Conservation (phyloP, 1,284 basidiomycete species). For the Moesziomyces antarcticus region DNA sequence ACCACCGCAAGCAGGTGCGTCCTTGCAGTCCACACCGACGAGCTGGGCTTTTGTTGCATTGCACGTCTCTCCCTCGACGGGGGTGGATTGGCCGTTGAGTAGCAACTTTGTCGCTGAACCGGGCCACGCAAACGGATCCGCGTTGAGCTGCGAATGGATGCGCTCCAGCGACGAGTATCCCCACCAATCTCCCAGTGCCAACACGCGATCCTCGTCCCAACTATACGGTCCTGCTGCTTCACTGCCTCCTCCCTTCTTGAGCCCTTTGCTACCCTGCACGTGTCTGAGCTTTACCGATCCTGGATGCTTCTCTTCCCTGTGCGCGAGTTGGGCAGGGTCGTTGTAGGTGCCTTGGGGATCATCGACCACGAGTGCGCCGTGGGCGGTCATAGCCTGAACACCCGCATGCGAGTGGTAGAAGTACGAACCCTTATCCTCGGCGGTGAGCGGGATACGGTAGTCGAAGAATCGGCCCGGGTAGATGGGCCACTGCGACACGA, state of each 20-base stretch:
- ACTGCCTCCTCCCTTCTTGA: slow-evolving; percentile 5
- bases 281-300: slow-evolving; percentile 1
- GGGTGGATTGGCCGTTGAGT: slow-evolving; percentile 46
- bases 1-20: slow-evolving; percentile 8
- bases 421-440: slow-evolving; percentile 35
- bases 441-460: slow-evolving; percentile 36
- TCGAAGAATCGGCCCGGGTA: slow-evolving; percentile 43
- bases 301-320: not conserved
- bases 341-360: slow-evolving; percentile 11
- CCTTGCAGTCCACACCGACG: slow-evolving; percentile 6
- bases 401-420: slow-evolving; percentile 60
- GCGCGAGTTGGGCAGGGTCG: slow-evolving; percentile 3
- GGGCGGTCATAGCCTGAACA: slow-evolving; percentile 49
- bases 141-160: slow-evolving; percentile 27
- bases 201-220: slow-evolving; percentile 39
- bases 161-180: slow-evolving; percentile 8
- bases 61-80: slow-evolving; percentile 13
- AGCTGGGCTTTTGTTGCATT: slow-evolving; percentile 20
- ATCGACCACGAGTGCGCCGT: slow-evolving; percentile 55
- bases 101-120: slow-evolving; percentile 47
- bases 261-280: slow-evolving; percentile 9
- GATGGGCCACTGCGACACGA: slow-evolving; percentile 58
- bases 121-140: slow-evolving; percentile 55
- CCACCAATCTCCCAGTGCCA: slow-evolving; percentile 53
- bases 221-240: slow-evolving; percentile 13